These are phyloP conservation scores for Chamaenerion angustifolium DNA, from an alignment of 345 rosid genomes.

Conservation along the genomic window DNA sequence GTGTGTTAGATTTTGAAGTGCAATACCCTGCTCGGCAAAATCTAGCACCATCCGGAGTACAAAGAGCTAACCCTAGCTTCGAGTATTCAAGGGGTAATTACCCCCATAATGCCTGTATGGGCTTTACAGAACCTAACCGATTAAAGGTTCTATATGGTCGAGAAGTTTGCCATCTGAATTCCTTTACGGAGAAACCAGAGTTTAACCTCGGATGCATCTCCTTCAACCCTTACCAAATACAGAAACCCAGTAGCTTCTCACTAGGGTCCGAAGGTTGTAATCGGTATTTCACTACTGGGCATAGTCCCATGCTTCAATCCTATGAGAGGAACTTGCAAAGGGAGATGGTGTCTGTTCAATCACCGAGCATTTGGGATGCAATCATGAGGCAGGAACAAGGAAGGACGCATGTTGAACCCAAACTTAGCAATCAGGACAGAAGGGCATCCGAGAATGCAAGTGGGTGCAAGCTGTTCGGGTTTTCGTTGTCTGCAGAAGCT, in stretches of 20 bases:
- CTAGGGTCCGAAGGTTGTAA: not conserved
- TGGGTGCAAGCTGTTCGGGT: constrained; percentile 79
- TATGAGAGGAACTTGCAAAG: too few relatives aligned
- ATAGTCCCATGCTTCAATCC: too few relatives aligned
- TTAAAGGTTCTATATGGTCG: constrained; percentile 98
- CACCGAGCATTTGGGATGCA: too few relatives aligned
- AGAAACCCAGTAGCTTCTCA: constrained; percentile 10
- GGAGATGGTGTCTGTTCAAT: too few relatives aligned
- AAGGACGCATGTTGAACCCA: too few relatives aligned
- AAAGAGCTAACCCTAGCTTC: constrained; percentile 16
- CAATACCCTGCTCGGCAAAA: not conserved
- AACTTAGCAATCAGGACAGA: constrained; percentile 11
- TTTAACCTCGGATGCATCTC: constrained; percentile 12
- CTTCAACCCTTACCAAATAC: not conserved
- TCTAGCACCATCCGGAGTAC: constrained; percentile 1
- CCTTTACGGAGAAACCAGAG: constrained; percentile 41
- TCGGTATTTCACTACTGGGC: too few relatives aligned
- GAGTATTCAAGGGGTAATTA: constrained; percentile 23
- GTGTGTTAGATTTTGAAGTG: constrained; percentile 37
- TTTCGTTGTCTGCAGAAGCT: constrained; percentile 53
- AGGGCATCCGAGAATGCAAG: constrained; percentile 3
- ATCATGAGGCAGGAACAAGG: too few relatives aligned
- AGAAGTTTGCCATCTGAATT: constrained; percentile 65
- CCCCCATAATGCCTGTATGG: constrained; percentile 13
- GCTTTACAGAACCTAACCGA: constrained; percentile 34